Evolutionary conservation across 192 early-diverging fungal genomes (phyloP).

Genomic region (Cetraspora pellucida): DNA sequence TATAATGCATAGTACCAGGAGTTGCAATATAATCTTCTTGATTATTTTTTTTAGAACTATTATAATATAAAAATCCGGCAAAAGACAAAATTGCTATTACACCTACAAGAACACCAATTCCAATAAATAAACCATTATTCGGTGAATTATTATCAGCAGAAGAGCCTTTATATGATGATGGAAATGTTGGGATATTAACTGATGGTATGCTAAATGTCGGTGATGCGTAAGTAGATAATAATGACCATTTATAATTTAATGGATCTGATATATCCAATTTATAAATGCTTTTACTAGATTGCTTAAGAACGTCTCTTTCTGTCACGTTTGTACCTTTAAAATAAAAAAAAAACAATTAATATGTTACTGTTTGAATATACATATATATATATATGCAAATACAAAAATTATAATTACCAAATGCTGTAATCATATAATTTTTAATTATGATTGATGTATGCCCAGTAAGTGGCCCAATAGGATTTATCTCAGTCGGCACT

Average conservation of each 20-base stretch:
- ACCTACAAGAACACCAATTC: too few species aligned
- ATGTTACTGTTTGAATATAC: background rate
- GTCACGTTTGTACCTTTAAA: background rate
- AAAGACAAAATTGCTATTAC: too few species aligned
- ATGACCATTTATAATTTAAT: constrained; percentile 1
- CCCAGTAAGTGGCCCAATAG: too few species aligned
- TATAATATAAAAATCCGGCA: too few species aligned
- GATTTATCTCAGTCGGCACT: too few species aligned
- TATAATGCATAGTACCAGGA: too few species aligned
- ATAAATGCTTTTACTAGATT: background rate
- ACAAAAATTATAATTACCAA: background rate
- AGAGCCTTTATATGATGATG: too few species aligned
- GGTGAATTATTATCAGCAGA: too few species aligned
- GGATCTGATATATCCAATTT: constrained; percentile 11
- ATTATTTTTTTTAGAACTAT: too few species aligned
- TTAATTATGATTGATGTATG: background rate
- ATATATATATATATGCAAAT: background rate
- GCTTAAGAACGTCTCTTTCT: background rate
- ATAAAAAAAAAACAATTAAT: background rate
- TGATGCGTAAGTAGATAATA: background rate
- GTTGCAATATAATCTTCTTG: too few species aligned
- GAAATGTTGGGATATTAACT: too few species aligned
- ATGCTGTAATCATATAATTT: constrained; percentile 6
- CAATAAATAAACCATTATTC: too few species aligned
- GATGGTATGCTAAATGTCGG: background rate